Evolutionary conservation across 768 basidiomycete species (phyloP).

Genomic region (Amanita subjunquillea): DNA sequence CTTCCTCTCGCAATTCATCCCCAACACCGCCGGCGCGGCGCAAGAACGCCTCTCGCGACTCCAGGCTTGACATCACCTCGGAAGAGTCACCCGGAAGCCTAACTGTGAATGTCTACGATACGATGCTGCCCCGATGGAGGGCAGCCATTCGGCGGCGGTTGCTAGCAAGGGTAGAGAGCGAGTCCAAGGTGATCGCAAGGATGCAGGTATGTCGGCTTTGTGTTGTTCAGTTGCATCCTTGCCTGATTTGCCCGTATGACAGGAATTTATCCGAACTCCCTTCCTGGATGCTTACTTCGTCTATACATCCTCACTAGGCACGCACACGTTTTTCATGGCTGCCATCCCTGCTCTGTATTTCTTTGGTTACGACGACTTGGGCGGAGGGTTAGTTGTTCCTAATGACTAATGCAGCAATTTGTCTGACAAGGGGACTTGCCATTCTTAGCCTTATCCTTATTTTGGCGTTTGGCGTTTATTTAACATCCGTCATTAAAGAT

Average conservation of each 20-base stretch:
- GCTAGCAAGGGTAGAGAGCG: conserved; percentile 41
- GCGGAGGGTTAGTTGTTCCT: conserved; percentile 50
- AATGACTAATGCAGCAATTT: background rate
- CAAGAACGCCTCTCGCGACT: background rate
- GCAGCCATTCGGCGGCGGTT: conserved; percentile 45
- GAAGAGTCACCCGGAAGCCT: conserved; percentile 15
- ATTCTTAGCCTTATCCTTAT: conserved; percentile 23
- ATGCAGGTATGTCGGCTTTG: conserved; percentile 44
- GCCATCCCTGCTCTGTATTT: conserved; percentile 81
- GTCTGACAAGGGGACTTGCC: background rate
- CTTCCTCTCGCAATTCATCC: conserved; percentile 2
- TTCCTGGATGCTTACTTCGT: conserved; percentile 78
- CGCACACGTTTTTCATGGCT: conserved; percentile 91
- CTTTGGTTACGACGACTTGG: conserved; percentile 69
- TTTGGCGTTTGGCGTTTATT: conserved; percentile 73
- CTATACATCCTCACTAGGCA: conserved; percentile 69
- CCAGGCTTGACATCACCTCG: background rate
- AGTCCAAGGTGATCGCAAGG: conserved; percentile 49
- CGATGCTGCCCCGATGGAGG: conserved; percentile 56
- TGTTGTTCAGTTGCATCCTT: background rate
- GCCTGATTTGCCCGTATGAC: background rate
- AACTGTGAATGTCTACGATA: conserved; percentile 48
- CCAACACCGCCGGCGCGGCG: background rate
- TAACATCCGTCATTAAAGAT: conserved; percentile 85
- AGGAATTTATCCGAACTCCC: conserved; percentile 49